Evolutionary conservation across 352 stramenopile genomes (phyloP), one percentile per base, ranked within the genome.

Genomic region (Globisporangium recalcitrans): DNA sequence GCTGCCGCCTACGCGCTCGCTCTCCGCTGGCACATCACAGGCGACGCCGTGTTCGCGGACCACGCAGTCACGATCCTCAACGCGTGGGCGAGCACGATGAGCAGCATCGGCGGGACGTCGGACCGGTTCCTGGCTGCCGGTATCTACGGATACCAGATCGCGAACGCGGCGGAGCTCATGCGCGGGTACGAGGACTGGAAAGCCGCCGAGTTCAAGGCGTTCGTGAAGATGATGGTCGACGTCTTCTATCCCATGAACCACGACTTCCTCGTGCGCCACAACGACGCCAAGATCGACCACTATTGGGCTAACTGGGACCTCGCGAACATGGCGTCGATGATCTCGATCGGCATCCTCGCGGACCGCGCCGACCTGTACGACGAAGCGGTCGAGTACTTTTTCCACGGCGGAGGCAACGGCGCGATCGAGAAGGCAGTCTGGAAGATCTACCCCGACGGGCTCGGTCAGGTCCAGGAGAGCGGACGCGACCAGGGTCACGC

Each of bases 261-360:
- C 53, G 60, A 58, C 51, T 68, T 72, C 36, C 46, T 73, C 14
- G 53, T 58, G 9, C 48, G 42, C 29, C 59, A 72, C 51, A 74
- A 72, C 47, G 54, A 51, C 46, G 68, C 59, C 22, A 69, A 67
- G 49, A 59, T 67, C 36, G 64, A 69, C 40, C 63, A 69, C 58
- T 69, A 69, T 22, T 69, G 63, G 63, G 63, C 63, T 14, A 69
- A 69, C 42, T 69, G 63, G 63, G 63, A 69, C 36, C 22, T 69
- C 31, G 63, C 58, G 1, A 69, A 69, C 40, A 69, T 69, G 63
- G 63, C 51, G 31, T 64, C 63, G 11, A 66, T 69, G 63, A 38
- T 69, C 52, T 5, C 63, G 3, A 69, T 69, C 44, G 63, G 63
- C 44, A 46, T 69, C n/a, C 58, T 69, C 6, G 56, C 63, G 1